Evolutionary conservation across 2,329 filamentous ascomycete genomes (phyloP).

Genomic region (Penicillium sp.): DNA sequence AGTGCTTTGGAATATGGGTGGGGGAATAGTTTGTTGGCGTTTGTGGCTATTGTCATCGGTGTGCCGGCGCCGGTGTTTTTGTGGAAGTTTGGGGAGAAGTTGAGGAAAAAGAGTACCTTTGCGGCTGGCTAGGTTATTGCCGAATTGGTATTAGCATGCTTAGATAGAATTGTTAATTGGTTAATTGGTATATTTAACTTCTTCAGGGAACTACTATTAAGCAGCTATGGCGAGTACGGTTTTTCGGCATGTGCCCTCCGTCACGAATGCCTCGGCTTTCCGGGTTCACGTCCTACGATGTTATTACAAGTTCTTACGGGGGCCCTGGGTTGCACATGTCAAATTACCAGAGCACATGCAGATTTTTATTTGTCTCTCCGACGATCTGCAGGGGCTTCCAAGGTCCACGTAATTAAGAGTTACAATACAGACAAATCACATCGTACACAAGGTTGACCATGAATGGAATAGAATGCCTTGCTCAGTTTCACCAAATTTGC

Average conservation of each 20-base stretch:
- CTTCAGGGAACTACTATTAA: not conserved
- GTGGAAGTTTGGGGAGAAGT: constrained; percentile 49
- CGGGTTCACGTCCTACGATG: not conserved
- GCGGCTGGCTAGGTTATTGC: constrained; percentile 38
- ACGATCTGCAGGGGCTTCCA: not conserved
- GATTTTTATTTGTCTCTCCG: not conserved
- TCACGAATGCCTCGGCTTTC: not conserved
- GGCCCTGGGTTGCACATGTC: not conserved
- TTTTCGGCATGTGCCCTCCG: not conserved
- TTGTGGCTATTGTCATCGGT: constrained; percentile 40
- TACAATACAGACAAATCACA: no score
- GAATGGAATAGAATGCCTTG: not conserved
- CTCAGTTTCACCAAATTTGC: not conserved
- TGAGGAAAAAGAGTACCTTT: constrained; percentile 50
- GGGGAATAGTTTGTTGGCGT: constrained; percentile 44
- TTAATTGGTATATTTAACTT: not conserved
- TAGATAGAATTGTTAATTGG: no score
- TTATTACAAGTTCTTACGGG: not conserved
- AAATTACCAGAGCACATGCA: not conserved
- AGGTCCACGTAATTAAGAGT: not conserved
- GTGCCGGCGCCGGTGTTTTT: constrained; percentile 52
- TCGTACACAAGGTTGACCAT: not conserved
- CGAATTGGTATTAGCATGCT: not conserved
- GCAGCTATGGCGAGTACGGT: not conserved
- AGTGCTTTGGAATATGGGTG: constrained; percentile 38